phyloP scores from a whole-genome alignment of 106 monocot genomes.

The Platanthera guangdongensis region DNA sequence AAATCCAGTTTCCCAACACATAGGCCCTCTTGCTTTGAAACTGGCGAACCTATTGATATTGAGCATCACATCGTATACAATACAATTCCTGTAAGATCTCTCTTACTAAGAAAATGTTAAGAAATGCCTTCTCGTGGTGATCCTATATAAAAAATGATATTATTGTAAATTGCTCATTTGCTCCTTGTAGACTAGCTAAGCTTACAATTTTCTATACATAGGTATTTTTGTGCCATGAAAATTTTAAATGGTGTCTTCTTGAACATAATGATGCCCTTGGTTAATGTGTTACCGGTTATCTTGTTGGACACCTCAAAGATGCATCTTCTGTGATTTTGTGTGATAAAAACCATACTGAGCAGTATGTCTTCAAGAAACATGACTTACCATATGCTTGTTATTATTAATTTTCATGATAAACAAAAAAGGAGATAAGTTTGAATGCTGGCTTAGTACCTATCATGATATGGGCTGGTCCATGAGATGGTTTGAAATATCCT shows the following conservation, averaged over 20 bases:
- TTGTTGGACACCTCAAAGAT: background rate
- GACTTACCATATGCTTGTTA: background rate
- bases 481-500: background rate
- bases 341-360: background rate
- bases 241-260: background rate
- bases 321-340: background rate
- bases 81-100: constrained; percentile 57
- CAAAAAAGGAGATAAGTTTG: background rate
- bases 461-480: background rate
- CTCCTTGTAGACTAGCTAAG: background rate
- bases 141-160: background rate
- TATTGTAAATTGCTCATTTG: background rate
- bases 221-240: background rate
- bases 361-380: background rate
- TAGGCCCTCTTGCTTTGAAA: constrained; percentile 86
- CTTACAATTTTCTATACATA: background rate
- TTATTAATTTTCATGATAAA: background rate
- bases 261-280: background rate
- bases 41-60: constrained; percentile 91
- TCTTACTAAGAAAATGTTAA: background rate
- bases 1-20: constrained; percentile 75
- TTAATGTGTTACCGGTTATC: background rate
- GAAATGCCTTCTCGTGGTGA: constrained; percentile 1
- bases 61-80: constrained; percentile 96
- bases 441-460: background rate